Evolutionary conservation across 306 rosid species (phyloP).

Genomic region (Medicago ruthenica): DNA sequence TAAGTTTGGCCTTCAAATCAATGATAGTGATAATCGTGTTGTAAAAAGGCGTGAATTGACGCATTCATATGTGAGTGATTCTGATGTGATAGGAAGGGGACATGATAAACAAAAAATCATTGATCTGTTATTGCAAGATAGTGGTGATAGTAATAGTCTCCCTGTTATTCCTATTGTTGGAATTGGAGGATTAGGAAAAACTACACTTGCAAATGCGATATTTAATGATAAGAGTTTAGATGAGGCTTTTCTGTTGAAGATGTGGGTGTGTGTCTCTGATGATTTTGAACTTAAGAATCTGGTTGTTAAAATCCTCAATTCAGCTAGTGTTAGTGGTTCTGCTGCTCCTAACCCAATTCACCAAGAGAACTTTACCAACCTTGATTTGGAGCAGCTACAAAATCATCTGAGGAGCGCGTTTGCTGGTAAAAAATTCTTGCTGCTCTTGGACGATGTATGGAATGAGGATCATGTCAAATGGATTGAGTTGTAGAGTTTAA

Average conservation of each 20-base stretch:
- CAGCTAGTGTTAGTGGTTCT: too few species aligned
- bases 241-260: neutral
- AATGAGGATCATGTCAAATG: conserved; percentile 7
- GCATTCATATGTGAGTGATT: neutral
- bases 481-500: neutral
- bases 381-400: neutral
- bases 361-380: neutral
- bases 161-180: neutral
- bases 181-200: neutral
- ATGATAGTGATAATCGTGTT: neutral
- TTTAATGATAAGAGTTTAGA: neutral
- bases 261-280: neutral
- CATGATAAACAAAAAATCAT: neutral
- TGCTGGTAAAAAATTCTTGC: neutral
- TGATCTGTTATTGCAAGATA: neutral
- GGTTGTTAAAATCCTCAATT: conserved; percentile 32
- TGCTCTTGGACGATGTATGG: neutral
- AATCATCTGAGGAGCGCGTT: neutral
- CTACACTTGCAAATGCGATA: neutral
- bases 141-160: neutral
- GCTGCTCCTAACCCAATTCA: neutral
- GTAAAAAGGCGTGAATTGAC: conserved; percentile 12
- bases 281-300: neutral
- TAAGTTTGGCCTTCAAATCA: conserved; percentile 23
- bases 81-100: neutral